phyloP scores from a whole-genome alignment of 2,329 filamentous ascomycete species.

The Berkeleyomyces basicola region DNA sequence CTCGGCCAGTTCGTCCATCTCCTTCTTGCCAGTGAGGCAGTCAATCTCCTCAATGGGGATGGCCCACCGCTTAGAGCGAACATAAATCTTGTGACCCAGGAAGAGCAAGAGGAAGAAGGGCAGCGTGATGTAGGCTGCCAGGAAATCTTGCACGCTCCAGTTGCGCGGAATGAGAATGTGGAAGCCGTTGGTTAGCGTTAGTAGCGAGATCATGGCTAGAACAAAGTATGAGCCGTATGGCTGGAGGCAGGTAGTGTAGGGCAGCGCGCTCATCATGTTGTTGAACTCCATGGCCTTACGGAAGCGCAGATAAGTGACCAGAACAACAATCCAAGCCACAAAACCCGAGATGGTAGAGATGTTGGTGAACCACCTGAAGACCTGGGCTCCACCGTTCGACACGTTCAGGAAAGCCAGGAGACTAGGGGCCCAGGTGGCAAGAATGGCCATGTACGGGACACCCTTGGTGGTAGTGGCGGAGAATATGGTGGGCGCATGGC shows the following conservation, averaged over 20 bases:
- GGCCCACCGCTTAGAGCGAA: slow-evolving; percentile 25
- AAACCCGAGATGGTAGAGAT: slow-evolving; percentile 47
- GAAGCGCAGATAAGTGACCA: slow-evolving; percentile 43
- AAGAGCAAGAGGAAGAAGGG: slow-evolving; percentile 46
- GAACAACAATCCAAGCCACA: slow-evolving; percentile 43
- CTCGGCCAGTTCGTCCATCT: slow-evolving; percentile 42
- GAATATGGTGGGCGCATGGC: slow-evolving; percentile 48
- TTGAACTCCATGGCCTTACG: slow-evolving; percentile 37
- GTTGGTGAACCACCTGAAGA: slow-evolving; percentile 58
- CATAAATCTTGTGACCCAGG: slow-evolving; percentile 39
- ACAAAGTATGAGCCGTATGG: slow-evolving; percentile 48
- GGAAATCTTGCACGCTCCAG: slow-evolving; percentile 46
- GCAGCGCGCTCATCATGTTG: slow-evolving; percentile 32
- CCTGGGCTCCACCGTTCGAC: slow-evolving; percentile 41
- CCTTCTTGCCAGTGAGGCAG: slow-evolving; percentile 39
- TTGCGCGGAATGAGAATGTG: slow-evolving; percentile 51
- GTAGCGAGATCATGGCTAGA: slow-evolving; percentile 39
- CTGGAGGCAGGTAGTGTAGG: slow-evolving; percentile 36
- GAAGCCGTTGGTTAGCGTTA: slow-evolving; percentile 63
- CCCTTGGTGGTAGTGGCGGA: slow-evolving; percentile 40
- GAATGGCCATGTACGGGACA: slow-evolving; percentile 39
- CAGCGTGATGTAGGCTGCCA: slow-evolving; percentile 47
- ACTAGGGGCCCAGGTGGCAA: slow-evolving; percentile 40
- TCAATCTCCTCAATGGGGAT: slow-evolving; percentile 35
- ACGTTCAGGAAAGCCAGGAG: slow-evolving; percentile 55